A percentile compares a stretch with the other conserved stretches of the same genome.
Evolutionary conservation across 2,329 filamentous ascomycete genomes (phyloP).

Genomic region (Xylariaceae sp.): DNA sequence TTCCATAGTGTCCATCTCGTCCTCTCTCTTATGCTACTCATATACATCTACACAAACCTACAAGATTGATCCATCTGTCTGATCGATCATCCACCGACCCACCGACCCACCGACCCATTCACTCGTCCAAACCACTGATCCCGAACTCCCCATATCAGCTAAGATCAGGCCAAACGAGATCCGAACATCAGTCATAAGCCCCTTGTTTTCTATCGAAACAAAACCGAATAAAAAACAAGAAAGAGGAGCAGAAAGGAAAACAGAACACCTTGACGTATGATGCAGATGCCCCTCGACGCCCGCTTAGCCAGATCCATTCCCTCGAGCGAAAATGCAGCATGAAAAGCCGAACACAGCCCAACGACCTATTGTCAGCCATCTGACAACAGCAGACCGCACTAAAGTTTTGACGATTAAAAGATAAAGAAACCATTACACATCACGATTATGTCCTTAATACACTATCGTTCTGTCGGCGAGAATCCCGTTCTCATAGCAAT

Average conservation of each 20-base stretch:
- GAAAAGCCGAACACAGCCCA: constrained; percentile 10
- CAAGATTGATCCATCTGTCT: not conserved
- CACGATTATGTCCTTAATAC: not conserved
- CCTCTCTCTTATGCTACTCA: constrained; percentile 3
- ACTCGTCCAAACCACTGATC: constrained; percentile 1
- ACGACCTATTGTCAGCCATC: constrained; percentile 1
- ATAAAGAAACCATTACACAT: not conserved
- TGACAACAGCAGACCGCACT: not conserved
- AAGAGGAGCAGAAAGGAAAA: not conserved
- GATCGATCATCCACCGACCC: constrained; percentile 10
- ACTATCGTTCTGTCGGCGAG: not conserved
- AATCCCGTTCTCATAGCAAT: not conserved
- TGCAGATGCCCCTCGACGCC: constrained; percentile 18
- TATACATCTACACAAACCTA: constrained; percentile 13
- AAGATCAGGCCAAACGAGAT: not conserved
- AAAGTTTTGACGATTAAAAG: not conserved
- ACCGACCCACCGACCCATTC: not conserved
- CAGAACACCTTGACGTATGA: constrained; percentile 1
- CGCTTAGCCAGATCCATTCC: constrained; percentile 4
- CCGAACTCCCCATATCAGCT: constrained; percentile 14
- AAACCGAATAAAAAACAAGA: constrained; percentile 11
- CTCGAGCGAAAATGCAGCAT: constrained; percentile 25
- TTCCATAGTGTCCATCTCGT: not conserved
- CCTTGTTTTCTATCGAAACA: constrained; percentile 18
- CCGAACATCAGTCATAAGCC: not conserved